Conservation (phyloP, 441 rosid species). For the Arabidopsis lyrata region DNA sequence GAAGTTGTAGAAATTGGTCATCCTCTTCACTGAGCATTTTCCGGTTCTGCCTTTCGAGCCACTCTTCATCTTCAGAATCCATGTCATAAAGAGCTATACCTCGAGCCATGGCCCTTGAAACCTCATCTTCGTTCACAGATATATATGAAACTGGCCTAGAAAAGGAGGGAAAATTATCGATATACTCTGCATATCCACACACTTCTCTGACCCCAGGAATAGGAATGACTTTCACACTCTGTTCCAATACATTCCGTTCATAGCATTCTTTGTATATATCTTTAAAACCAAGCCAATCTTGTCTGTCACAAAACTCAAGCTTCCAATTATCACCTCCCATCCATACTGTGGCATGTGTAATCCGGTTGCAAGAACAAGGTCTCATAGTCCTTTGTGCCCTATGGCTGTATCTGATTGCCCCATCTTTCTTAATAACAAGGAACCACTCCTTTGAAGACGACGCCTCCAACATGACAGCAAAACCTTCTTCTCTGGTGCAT, state of each 20-base stretch:
- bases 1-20: conserved; percentile 48
- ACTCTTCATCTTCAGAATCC: conserved; percentile 95
- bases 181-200: conserved; percentile 52
- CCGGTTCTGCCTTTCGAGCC: conserved; percentile 69
- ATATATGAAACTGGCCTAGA: conserved; percentile 67
- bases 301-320: conserved; percentile 76
- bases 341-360: conserved; percentile 79
- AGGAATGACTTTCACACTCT: conserved; percentile 69
- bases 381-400: conserved; percentile 68
- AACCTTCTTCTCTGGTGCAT: conserved; percentile 79
- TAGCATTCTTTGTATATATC: conserved; percentile 84
- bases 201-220: conserved; percentile 83
- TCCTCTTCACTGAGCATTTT: conserved; percentile 45
- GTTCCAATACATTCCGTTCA: conserved; percentile 62
- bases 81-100: conserved; percentile 78
- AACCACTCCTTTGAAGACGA: conserved; percentile 74
- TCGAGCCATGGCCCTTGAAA: conserved; percentile 80
- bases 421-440: conserved; percentile 69
- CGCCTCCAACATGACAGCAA: conserved; percentile 58
- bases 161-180: conserved; percentile 45
- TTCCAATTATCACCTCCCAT: conserved; percentile 78
- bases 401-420: conserved; percentile 52
- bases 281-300: conserved; percentile 84
- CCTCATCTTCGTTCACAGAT: conserved; percentile 65
- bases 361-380: conserved; percentile 65